phyloP scores from a whole-genome alignment of 345 rosid genomes.

The Ceriops zippeliana region DNA sequence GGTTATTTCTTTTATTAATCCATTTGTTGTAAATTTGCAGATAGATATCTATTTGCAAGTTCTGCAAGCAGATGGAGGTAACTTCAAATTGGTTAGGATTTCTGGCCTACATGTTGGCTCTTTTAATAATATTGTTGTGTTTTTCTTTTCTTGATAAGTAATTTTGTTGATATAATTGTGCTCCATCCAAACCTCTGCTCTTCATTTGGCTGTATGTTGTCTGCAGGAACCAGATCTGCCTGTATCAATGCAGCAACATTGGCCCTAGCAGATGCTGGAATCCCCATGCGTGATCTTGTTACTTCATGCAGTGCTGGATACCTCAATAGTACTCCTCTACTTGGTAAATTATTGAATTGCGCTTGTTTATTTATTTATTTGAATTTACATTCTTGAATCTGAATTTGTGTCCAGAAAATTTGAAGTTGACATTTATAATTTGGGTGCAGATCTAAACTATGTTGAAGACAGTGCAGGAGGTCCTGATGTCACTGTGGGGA shows the following conservation, averaged over 20 bases:
- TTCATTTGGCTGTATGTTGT: not conserved
- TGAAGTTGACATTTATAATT: not conserved
- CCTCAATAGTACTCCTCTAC: conserved; percentile 79
- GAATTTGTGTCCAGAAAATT: too few species aligned
- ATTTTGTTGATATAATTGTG: too few species aligned
- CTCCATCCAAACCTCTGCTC: not conserved
- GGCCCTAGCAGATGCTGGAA: conserved; percentile 97
- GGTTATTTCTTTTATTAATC: conserved; percentile 7
- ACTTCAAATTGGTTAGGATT: conserved; percentile 15
- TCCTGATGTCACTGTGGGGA: conserved; percentile 84
- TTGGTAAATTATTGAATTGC: conserved; percentile 40
- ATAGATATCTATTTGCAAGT: conserved; percentile 93
- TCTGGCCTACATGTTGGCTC: not conserved
- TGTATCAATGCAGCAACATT: conserved; percentile 96
- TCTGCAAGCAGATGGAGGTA: conserved; percentile 99
- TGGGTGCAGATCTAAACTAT: conserved; percentile 66
- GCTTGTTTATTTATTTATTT: not conserved
- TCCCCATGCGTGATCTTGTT: conserved; percentile 93
- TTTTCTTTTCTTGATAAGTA: not conserved
- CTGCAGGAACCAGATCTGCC: conserved; percentile 84
- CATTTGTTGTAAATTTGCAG: conserved; percentile 37
- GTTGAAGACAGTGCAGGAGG: conserved; percentile 97
- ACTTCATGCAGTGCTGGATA: conserved; percentile 96
- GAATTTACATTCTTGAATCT: not conserved
- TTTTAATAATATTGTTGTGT: not conserved